Evolutionary conservation across 306 rosid species (phyloP), one percentile per base, ranked within the genome.

Genomic region (Vachellia pachyceras): DNA sequence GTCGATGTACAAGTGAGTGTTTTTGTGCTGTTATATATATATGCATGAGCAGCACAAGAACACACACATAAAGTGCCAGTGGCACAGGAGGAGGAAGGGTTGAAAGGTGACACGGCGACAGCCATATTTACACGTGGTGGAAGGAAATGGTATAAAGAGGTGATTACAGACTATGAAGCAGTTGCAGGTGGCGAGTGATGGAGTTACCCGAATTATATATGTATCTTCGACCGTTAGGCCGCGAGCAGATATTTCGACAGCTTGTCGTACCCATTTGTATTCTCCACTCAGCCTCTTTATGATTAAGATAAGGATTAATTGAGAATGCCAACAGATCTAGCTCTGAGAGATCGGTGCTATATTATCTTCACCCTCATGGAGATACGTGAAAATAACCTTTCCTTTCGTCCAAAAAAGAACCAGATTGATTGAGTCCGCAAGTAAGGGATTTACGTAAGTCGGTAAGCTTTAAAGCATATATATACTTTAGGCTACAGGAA

Each of bases 181-280:
- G 20, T 10, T 3, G 76, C 76, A 41, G 47, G 76, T 57, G 80
- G 74, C 74, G 25, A 35, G 25, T 7, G 49, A 33, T 67, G 22
- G 18, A n/a, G 54, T 10, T 11, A 2, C 6, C 13, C 10, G 3
- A 42, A 22, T n/a, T n/a, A n/a, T 41, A 11, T 5, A 46, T 4
- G 46, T 17, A 6, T 64, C 44, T 8, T 66, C 5, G 7, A n/a
- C 13, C 36, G 23, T 70, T 44, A 58, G 39, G 67, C 79, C 84
- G 79, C 79, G 10, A 17, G 33, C 57, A 11, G 46, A 23, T 40
- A 81, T 66, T 12, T 40, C 1, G 76, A 74, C 84, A 81, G 0
- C n/a, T 74, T 65, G 33, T 29, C 33, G 76, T 52, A 37, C 77
- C 2, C 35, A 12, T 17, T 12, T 2, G 4, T 35, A 29, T 25